Percentiles rank a stretch among this genome's conserved stretches.
These are phyloP conservation scores for Lojkania enalia DNA, from an alignment of 2,329 filamentous ascomycete species.

Conservation along the genomic window DNA sequence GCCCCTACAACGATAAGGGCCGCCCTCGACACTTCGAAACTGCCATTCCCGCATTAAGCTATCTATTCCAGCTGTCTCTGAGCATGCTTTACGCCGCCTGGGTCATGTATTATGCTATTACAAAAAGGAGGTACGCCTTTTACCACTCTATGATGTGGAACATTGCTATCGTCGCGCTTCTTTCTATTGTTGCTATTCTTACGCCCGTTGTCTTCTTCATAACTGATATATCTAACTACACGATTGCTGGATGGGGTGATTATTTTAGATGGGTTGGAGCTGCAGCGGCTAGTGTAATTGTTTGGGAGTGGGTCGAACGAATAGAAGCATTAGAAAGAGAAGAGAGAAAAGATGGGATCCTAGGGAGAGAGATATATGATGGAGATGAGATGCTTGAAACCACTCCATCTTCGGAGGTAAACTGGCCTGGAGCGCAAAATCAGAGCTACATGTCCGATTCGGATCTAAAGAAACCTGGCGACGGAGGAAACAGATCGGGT, in stretches of 20 bases:
- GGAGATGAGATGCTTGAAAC: constrained; percentile 88
- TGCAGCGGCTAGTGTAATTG: constrained; percentile 90
- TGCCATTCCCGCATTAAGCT: constrained; percentile 87
- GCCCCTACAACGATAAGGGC: constrained; percentile 55
- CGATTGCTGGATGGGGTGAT: constrained; percentile 89
- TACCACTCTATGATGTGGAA: constrained; percentile 91
- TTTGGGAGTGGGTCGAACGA: constrained; percentile 97
- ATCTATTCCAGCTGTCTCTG: constrained; percentile 85
- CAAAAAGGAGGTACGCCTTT: constrained; percentile 87
- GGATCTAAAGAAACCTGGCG: constrained; percentile 38
- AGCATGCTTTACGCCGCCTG: constrained; percentile 88
- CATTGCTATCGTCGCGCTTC: constrained; percentile 75
- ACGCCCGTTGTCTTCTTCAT: constrained; percentile 94
- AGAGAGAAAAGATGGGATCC: constrained; percentile 89
- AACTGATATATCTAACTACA: constrained; percentile 81
- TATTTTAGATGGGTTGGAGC: constrained; percentile 97
- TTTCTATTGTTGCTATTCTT: constrained; percentile 80
- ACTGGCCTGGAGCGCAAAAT: constrained; percentile 52
- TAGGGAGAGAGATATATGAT: constrained; percentile 89
- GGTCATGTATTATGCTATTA: constrained; percentile 92
- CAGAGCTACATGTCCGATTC: constrained; percentile 34
- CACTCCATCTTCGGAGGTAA: constrained; percentile 61
- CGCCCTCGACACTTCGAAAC: constrained; percentile 79
- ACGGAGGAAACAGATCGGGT: constrained; percentile 22
- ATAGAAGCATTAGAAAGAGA: constrained; percentile 91